Percentiles rank a stretch among this genome's conserved stretches.
These are phyloP conservation scores for Camellia granthamiana DNA, from an alignment of 148 eudicot species.

Conservation along the genomic window DNA sequence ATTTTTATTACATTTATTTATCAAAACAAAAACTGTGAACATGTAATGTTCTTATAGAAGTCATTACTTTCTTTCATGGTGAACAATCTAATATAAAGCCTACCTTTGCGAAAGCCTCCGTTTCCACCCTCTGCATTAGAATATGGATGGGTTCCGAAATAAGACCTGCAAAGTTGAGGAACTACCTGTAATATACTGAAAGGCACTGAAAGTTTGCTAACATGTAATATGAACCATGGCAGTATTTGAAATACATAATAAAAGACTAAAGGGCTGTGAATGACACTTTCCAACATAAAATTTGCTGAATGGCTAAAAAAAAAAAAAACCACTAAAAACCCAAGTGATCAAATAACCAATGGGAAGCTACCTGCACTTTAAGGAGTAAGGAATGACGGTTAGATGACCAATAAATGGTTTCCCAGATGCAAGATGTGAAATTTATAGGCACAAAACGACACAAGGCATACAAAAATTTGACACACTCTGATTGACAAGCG, in stretches of 20 bases:
- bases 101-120: slow-evolving; percentile 57
- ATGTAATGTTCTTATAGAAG: neutral
- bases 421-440: too few species aligned
- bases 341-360: too few species aligned
- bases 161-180: slow-evolving; percentile 50
- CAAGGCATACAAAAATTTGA: too few species aligned
- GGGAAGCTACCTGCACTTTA: too few species aligned
- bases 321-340: neutral
- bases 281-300: neutral
- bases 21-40: too few species aligned
- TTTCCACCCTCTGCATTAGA: slow-evolving; percentile 63
- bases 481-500: too few species aligned
- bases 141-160: slow-evolving; percentile 49
- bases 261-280: neutral
- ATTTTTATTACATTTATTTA: too few species aligned
- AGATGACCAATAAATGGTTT: too few species aligned
- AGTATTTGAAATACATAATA: neutral
- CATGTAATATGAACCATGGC: neutral
- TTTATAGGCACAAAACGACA: too few species aligned
- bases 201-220: neutral
- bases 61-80: neutral
- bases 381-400: too few species aligned
- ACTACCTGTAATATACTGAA: neutral
- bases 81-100: neutral
- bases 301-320: neutral